phyloP scores from a whole-genome alignment of 257 asterid genomes.

The Capsicum chinense region DNA sequence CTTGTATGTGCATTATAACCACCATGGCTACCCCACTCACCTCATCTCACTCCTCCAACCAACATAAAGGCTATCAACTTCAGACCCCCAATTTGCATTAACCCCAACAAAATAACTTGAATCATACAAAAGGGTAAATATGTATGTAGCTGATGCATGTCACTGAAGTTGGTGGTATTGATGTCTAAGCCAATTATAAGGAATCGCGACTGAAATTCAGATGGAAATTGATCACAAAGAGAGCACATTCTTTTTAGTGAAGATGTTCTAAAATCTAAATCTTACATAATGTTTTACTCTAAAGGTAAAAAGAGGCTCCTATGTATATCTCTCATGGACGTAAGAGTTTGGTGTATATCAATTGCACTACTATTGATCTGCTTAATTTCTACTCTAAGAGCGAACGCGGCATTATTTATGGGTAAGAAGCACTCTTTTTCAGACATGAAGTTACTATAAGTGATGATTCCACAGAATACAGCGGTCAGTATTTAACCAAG shows the following conservation, averaged over 20 bases:
- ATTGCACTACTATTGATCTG: background rate
- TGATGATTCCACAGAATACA: background rate
- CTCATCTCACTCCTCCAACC: background rate
- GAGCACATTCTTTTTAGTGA: background rate
- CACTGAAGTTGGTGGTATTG: background rate
- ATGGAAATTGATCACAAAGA: slow-evolving; percentile 5
- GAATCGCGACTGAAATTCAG: background rate
- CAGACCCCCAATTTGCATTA: background rate
- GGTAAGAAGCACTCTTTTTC: background rate
- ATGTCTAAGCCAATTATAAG: background rate
- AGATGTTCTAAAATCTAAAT: background rate
- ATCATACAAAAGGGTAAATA: background rate
- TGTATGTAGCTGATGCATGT: background rate
- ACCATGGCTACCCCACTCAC: background rate
- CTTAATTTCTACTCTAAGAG: background rate
- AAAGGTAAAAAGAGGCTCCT: background rate
- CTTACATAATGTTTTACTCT: background rate
- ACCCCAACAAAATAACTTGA: background rate
- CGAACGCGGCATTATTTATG: background rate
- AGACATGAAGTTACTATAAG: background rate
- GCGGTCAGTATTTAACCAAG: background rate
- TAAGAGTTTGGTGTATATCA: background rate
- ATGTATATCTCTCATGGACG: background rate
- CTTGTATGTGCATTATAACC: background rate
- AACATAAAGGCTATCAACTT: background rate